phyloP scores from a whole-genome alignment of 768 basidiomycete species.

The Phaeotremella skinneri region DNA sequence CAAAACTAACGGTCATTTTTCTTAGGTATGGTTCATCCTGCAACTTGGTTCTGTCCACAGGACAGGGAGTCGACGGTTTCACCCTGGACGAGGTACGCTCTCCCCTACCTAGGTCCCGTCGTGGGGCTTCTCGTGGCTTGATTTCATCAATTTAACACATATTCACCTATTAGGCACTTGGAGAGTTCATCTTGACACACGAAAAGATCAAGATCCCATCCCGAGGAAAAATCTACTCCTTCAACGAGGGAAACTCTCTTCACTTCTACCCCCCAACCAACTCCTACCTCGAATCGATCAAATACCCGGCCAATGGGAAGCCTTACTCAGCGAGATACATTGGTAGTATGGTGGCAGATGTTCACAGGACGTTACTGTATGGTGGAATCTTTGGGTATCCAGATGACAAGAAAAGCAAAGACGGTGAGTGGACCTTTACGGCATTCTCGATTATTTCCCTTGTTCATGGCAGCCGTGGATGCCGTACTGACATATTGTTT shows the following conservation, averaged over 20 bases:
- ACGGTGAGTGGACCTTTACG: conserved; percentile 36
- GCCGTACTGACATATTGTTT: neutral
- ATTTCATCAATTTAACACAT: conserved; percentile 3
- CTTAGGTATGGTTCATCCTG: conserved; percentile 86
- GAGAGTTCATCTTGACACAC: conserved; percentile 98
- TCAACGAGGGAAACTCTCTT: conserved; percentile 97
- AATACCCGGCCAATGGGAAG: conserved; percentile 48
- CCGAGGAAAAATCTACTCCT: conserved; percentile 98
- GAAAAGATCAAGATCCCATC: conserved; percentile 91
- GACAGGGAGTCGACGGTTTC: conserved; percentile 95
- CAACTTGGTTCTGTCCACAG: conserved; percentile 92
- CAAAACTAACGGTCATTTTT: conserved; percentile 1
- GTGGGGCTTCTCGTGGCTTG: neutral
- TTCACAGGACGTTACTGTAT: conserved; percentile 83
- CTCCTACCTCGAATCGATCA: conserved; percentile 77
- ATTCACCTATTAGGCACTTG: conserved; percentile 60
- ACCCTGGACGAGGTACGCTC: conserved; percentile 72
- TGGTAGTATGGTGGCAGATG: conserved; percentile 99
- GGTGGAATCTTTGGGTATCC: conserved; percentile 99
- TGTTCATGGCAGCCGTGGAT: neutral
- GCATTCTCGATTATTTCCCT: neutral
- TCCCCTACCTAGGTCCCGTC: neutral
- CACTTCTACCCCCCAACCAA: conserved; percentile 89
- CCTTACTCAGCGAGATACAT: conserved; percentile 67
- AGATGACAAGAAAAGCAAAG: conserved; percentile 95